Conservation (phyloP, 2,329 filamentous ascomycete species). For the Colletotrichum nymphaeae region DNA sequence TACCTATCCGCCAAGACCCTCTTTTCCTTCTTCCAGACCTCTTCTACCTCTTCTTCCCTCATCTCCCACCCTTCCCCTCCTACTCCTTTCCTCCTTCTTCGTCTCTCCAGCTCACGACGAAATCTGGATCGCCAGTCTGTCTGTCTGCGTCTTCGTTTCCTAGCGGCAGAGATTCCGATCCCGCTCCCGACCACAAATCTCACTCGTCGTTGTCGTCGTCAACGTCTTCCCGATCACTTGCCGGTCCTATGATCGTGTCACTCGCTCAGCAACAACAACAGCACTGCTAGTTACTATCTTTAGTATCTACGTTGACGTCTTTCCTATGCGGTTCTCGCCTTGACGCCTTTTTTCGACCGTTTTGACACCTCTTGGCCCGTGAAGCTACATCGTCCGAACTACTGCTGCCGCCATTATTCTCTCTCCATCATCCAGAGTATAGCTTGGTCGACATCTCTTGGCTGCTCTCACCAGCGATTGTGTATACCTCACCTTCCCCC, state of each 20-base stretch:
- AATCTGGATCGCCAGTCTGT: slow-evolving; percentile 32
- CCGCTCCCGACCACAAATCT: neutral
- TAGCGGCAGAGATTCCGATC: slow-evolving; percentile 23
- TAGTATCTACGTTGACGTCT: slow-evolving; percentile 11
- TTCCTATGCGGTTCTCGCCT: neutral
- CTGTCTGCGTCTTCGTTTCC: slow-evolving; percentile 16
- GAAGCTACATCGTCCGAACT: neutral
- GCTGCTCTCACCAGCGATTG: neutral
- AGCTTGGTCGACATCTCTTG: neutral
- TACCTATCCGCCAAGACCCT: slow-evolving; percentile 4
- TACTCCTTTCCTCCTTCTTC: slow-evolving; percentile 16
- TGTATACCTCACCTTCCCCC: neutral
- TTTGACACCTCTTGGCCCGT: slow-evolving; percentile 4
- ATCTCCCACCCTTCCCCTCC: slow-evolving; percentile 22
- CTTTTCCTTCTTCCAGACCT: slow-evolving; percentile 30
- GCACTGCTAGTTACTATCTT: slow-evolving; percentile 24
- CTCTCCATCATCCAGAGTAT: neutral
- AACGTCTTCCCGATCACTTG: slow-evolving; percentile 28
- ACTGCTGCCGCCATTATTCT: neutral
- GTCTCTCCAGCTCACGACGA: slow-evolving; percentile 30
- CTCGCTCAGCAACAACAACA: slow-evolving; percentile 32
- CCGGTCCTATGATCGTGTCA: slow-evolving; percentile 37
- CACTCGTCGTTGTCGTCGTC: no score
- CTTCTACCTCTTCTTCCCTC: slow-evolving; percentile 32
- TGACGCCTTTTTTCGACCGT: neutral